Evolutionary conservation across 108 stramenopile species (phyloP).

Genomic region (Cyclotella baltica): DNA sequence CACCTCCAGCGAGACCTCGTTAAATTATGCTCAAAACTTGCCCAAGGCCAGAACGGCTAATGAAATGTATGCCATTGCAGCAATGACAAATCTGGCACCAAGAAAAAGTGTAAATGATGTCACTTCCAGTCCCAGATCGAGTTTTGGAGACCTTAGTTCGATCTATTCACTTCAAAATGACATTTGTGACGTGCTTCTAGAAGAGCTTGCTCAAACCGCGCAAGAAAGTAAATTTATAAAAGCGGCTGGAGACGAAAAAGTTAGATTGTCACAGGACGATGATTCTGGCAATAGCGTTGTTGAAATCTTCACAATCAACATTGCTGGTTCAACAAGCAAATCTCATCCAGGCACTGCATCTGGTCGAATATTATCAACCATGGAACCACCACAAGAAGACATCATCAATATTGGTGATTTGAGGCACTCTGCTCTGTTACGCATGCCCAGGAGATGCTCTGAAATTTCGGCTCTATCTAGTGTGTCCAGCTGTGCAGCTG

Average conservation of each 20-base stretch:
- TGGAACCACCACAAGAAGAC: too few species aligned
- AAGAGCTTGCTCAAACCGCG: background rate
- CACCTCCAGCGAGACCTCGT: too few species aligned
- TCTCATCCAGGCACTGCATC: too few species aligned
- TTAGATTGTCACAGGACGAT: background rate
- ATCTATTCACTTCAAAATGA: background rate
- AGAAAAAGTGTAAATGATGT: slow-evolving; percentile 32
- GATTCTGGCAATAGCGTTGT: too few species aligned
- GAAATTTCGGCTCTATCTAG: background rate
- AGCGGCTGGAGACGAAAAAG: background rate
- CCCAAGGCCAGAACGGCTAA: slow-evolving; percentile 13
- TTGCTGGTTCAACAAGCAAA: too few species aligned
- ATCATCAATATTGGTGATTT: background rate
- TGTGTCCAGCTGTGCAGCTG: background rate
- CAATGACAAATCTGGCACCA: slow-evolving; percentile 29
- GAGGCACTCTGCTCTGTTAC: background rate
- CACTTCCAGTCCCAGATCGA: background rate
- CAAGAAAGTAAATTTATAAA: too few species aligned
- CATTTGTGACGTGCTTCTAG: background rate
- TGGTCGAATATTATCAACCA: too few species aligned
- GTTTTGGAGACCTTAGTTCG: slow-evolving; percentile 4
- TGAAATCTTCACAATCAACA: too few species aligned
- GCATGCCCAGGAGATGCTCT: too few species aligned
- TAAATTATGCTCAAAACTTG: too few species aligned
- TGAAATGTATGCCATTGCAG: slow-evolving; percentile 16